A percentile compares a stretch with the other conserved stretches of the same genome.
These are phyloP conservation scores for Perilla frutescens DNA, from an alignment of 257 asterid genomes.

Conservation along the genomic window DNA sequence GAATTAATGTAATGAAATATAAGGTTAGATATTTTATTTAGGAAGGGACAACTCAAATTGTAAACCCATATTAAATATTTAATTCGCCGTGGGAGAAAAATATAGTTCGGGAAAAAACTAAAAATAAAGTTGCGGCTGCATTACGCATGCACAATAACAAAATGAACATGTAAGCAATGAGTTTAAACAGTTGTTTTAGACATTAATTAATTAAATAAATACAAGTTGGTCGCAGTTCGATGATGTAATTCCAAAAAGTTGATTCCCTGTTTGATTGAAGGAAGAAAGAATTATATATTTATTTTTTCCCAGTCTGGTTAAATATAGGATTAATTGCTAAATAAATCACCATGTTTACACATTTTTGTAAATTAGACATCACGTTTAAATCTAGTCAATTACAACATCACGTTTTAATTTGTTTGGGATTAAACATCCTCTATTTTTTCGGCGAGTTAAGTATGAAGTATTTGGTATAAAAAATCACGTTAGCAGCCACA, in stretches of 20 bases:
- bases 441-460: no score
- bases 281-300: background rate
- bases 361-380: no score
- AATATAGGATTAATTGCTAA: no score
- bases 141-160: conserved; percentile 30
- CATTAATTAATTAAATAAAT: conserved; percentile 8
- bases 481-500: no score
- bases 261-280: conserved; percentile 28
- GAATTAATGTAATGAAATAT: background rate
- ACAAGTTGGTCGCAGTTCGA: conserved; percentile 23
- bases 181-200: conserved; percentile 19
- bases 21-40: background rate
- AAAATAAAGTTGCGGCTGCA: background rate
- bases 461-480: no score
- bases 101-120: background rate
- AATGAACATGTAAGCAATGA: background rate
- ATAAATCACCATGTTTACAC: no score
- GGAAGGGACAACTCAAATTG: background rate
- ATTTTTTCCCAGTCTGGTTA: no score
- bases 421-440: no score
- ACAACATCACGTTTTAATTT: no score
- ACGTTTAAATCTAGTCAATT: no score
- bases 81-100: background rate
- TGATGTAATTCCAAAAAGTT: conserved; percentile 30
- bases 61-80: background rate